Evolutionary conservation across 2,329 filamentous ascomycete genomes (phyloP), one percentile per base, ranked within the genome.

Genomic region (Alternaria gansuensis): DNA sequence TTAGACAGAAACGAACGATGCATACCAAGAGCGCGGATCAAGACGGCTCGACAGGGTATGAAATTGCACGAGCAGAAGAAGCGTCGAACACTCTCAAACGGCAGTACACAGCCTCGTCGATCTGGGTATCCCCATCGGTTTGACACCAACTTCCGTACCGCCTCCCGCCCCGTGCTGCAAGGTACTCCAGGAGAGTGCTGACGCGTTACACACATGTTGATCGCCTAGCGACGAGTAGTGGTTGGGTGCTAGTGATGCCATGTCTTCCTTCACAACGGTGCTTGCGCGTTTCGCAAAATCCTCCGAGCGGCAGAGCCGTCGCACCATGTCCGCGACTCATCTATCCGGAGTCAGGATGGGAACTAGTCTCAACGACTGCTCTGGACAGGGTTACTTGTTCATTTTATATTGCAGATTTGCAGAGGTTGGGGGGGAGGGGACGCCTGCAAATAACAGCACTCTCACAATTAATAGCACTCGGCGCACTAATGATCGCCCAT

Each of bases 211-310:
- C 53, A 51, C 36, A 34, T 39, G 34, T 49, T 24, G 45, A 59
- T 59, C 57, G 40, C 21, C 56, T 43, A 55, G 52, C 41, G 43
- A 54, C 44, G 44, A 34, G 24, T 31, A 14, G 29, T 29, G 50
- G 43, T 6, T 34, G 43, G 34, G 21, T 45, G 5, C 17, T 33
- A 54, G 50, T 54, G 33, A 36, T 49, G 28, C 51, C 57, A 53
- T 31, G 23, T 57, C 23, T n/a, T 46, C 21, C 31, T 49, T 9
- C 34, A 26, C 28, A 23, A 28, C 23, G 31, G 28, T 37, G 52
- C 39, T 53, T 57, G 51, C 34, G 50, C 26, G 61, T 61, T 63
- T 63, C 61, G 54, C 58, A 63, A 63, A 57, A 45, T 21, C 46
- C 40, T 49, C 53, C 57, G 50, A 59, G 45, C 55, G 55, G 56